Conservation (phyloP, 306 rosid genomes). For the Crotalaria pallida region DNA sequence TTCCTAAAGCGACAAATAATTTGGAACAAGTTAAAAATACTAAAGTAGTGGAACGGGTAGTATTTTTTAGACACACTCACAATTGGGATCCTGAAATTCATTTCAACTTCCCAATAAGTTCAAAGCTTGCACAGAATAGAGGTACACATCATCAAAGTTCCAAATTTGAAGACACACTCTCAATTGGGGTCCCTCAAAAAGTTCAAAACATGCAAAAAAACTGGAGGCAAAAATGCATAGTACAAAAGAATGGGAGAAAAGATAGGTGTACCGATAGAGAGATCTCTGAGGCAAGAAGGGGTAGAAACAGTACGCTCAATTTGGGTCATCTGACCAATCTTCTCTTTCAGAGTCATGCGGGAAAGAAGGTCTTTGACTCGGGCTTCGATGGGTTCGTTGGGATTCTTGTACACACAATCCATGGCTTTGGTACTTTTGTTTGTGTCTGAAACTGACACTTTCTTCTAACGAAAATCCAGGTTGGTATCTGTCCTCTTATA, state of each 20-base stretch:
- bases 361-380: slow-evolving; percentile 74
- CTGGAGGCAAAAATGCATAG: neutral
- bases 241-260: neutral
- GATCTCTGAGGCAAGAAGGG: slow-evolving; percentile 39
- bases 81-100: slow-evolving; percentile 5
- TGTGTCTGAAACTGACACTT: neutral
- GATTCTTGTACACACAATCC: slow-evolving; percentile 43
- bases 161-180: neutral
- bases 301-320: slow-evolving; percentile 63
- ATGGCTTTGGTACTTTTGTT: neutral
- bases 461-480: too few relatives aligned
- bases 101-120: neutral
- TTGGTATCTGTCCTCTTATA: neutral
- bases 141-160: neutral
- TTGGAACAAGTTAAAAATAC: too few relatives aligned
- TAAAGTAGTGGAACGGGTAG: too few relatives aligned
- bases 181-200: neutral
- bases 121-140: neutral
- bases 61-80: neutral
- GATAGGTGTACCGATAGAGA: slow-evolving; percentile 45
- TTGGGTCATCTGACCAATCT: slow-evolving; percentile 80
- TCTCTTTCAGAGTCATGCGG: slow-evolving; percentile 72
- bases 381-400: slow-evolving; percentile 57
- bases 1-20: too few relatives aligned
- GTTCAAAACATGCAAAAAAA: neutral